Base-by-base conservation (phyloP, 23 red algal genomes). In the Chondrus crispus region DNA sequence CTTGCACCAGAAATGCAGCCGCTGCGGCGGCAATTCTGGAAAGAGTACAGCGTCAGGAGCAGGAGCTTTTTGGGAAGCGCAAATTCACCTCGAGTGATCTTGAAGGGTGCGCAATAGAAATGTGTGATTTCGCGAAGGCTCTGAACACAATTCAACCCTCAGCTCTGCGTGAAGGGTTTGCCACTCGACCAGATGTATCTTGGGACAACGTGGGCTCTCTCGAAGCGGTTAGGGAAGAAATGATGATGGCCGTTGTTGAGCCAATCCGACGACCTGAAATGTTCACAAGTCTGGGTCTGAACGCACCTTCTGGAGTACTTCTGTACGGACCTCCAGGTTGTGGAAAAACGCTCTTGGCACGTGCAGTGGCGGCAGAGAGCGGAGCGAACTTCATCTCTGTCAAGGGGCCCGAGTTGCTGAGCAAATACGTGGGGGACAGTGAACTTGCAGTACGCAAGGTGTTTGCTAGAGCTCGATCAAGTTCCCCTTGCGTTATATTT, bases 261-360 rank as follows among this genome's bases (percentile, higher is more conserved):
- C 97, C 97, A 16, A 87, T 96, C 26, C 81, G 88, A 38, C 49
- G 85, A 46, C 94, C 93, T 3, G 87, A 94, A 38, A 19, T 62
- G 35, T 99, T 96, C 73, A 68, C 86, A 16, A 62, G 82, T 33
- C 70, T 99, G 29, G 97, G 97, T 8, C 63, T 99, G 35, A 20
- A 80, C 46, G 83, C 91, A 29, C 85, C 95, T 1, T 93, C 92
- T 54, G 97, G 97, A 26, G 95, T 99, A 12, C 82, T 99, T n/a
- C 79, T 99, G 48, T 99, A 99, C 76, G 97, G 97, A 4, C 97
- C 97, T 4, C 97, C 97, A 9, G 97, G 97, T 0, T 99, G 97
- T 48, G 95, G 97, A 37, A 99, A 99, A 83, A 99, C 97, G 37
- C 62, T 99, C 62, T 85, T 99, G 54, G 97, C 97, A 38, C 91